Percentiles rank a stretch among this genome's conserved stretches.
phyloP scores from a whole-genome alignment of 768 basidiomycete genomes.

The Panellus pusillus region DNA sequence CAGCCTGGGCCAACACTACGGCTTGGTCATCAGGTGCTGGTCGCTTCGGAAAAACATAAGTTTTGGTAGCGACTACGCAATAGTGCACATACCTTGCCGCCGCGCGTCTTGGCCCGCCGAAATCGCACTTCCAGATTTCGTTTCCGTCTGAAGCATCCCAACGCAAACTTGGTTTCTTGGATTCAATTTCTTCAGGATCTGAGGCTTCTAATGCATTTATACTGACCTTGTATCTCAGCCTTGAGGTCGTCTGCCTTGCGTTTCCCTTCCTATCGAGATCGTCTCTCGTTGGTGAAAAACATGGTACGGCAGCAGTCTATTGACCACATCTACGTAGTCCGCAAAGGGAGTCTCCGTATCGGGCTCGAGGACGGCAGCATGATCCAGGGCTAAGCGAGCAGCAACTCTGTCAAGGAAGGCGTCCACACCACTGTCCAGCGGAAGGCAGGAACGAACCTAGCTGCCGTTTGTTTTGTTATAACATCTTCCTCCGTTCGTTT shows the following conservation, averaged over 20 bases:
- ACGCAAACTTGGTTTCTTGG: slow-evolving; percentile 68
- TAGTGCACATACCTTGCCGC: slow-evolving; percentile 51
- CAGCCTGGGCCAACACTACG: slow-evolving; percentile 60
- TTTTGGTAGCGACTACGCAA: not conserved
- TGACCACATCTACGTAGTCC: slow-evolving; percentile 61
- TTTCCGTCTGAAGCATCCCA: slow-evolving; percentile 63
- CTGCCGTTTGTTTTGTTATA: slow-evolving; percentile 44
- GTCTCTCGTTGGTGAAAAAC: slow-evolving; percentile 70
- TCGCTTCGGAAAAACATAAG: slow-evolving; percentile 43
- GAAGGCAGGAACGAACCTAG: slow-evolving; percentile 41
- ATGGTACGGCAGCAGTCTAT: slow-evolving; percentile 79
- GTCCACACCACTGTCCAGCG: not conserved
- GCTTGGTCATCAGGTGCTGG: slow-evolving; percentile 61
- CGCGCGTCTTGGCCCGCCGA: slow-evolving; percentile 48
- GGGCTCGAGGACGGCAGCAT: slow-evolving; percentile 57
- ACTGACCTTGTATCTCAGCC: slow-evolving; percentile 53
- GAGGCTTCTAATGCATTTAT: not conserved
- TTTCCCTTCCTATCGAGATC: slow-evolving; percentile 55
- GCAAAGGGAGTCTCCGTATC: slow-evolving; percentile 70
- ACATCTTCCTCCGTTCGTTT: slow-evolving; percentile 55
- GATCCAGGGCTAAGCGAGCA: slow-evolving; percentile 60
- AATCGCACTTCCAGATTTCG: slow-evolving; percentile 60
- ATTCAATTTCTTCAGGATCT: slow-evolving; percentile 11
- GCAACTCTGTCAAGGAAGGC: slow-evolving; percentile 43
- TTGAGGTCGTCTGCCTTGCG: slow-evolving; percentile 52